Evolutionary conservation across 2,329 filamentous ascomycete species (phyloP), one percentile per base, ranked within the genome.

Genomic region (Lasiodiplodia theobromae): DNA sequence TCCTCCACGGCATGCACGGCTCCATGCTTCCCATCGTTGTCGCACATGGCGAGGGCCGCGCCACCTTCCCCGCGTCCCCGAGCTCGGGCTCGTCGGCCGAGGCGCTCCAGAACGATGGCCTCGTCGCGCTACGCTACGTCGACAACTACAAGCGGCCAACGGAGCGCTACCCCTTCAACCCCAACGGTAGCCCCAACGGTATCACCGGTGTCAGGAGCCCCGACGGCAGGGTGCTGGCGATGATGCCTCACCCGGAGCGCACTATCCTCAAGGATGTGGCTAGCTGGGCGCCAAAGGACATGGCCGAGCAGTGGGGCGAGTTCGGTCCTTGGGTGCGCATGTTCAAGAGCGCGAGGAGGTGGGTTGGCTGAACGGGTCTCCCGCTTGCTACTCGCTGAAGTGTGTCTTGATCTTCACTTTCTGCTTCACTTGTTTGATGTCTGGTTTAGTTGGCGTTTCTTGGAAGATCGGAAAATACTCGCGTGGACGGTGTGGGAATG

Each of bases 171-270:
- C 96, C 96, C 0, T 92, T 86, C 82, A 98, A 98, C 82, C 92
- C 91, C 64, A 97, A 97, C 81, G 94, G 94, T 65, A 93, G 91
- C 76, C 92, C 92, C 0, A 85, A 87, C 71, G 94, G 92, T 76
- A 91, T 97, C 71, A 92, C 94, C 0, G 93, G 90, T 77, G 91
- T 96, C 31, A 86, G 91, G 73, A 94, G 88, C 74, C 86, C 84
- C 53, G 91, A 97, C 76, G 94, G 94, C 14, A 87, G 92, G 68
- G 92, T 96, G 1, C 80, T 97, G 73, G 93, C 93, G 7, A 88
- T 97, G 82, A 97, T 97, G 94, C 94, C 94, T 70, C 94, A 97
- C 79, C 94, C 94, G 0, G 94, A 97, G 83, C 88, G 94, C n/a
- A 96, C 92, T 18, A 89, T 97, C 69, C 83, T 96, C 83, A 89